Conservation (phyloP, 1,284 basidiomycete species). For the Uromyces viciae-fabae region DNA sequence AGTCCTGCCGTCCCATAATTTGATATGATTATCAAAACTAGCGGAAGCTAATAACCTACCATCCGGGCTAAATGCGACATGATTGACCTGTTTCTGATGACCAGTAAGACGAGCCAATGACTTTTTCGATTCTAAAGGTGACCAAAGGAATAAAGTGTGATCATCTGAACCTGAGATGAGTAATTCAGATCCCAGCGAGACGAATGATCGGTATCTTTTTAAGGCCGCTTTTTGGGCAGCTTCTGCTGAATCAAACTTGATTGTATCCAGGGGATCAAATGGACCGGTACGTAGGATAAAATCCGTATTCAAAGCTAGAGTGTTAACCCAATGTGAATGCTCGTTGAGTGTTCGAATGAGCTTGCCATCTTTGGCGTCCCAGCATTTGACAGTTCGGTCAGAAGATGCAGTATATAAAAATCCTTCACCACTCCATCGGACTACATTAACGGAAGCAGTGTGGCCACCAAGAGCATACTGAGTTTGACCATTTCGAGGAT, state of each 20-base stretch:
- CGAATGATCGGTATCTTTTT: constrained; percentile 68
- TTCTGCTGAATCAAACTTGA: constrained; percentile 68
- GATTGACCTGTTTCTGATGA: constrained; percentile 91
- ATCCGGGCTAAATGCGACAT: constrained; percentile 93
- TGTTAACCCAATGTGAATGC: constrained; percentile 98
- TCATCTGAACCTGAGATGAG: constrained; percentile 91
- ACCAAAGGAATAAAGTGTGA: constrained; percentile 89
- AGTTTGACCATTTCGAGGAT: constrained; percentile 66
- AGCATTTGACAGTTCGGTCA: constrained; percentile 87
- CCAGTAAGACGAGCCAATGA: constrained; percentile 83
- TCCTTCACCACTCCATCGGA: constrained; percentile 89
- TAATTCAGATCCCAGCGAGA: constrained; percentile 70
- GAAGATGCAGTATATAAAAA: constrained; percentile 90
- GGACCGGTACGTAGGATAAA: constrained; percentile 91
- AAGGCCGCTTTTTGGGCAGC: constrained; percentile 74
- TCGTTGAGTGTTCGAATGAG: constrained; percentile 72
- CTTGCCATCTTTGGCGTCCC: constrained; percentile 74
- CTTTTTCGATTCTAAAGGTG: constrained; percentile 64
- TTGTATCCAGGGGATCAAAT: constrained; percentile 71
- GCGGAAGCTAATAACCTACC: constrained; percentile 85
- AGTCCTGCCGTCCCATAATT: constrained; percentile 87
- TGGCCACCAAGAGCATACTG: constrained; percentile 90
- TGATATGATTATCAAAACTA: constrained; percentile 84
- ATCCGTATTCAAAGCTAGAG: constrained; percentile 89
- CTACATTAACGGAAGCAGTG: constrained; percentile 87